Base-by-base conservation (phyloP, 176 grass and related monocot species). In the Thinopyrum elongatum region DNA sequence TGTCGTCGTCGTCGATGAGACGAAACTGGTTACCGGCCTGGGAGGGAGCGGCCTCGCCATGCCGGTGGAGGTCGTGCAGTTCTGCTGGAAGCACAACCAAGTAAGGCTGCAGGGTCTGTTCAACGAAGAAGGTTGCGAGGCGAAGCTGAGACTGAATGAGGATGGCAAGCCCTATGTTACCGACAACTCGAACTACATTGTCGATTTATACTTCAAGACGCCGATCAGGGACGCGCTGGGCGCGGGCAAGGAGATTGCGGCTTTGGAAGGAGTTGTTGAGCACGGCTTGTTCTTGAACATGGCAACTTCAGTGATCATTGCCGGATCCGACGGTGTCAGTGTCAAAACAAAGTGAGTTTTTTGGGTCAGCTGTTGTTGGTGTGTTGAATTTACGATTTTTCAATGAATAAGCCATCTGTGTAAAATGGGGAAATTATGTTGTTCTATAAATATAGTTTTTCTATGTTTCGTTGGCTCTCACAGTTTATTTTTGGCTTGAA, bases 1-100 rank as follows among this genome's bases (percentile, higher is more conserved):
- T 3, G 86, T 98, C 2, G 97, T 99, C 15, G 83, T 96, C 58
- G 90, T 85, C 2, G 97, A 99, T 13, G 97, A 99, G 31, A 99
- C 97, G 21, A 99, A 99, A 33, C 85, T 99, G 5, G 97, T 99
- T 49, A 89, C 92, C 16, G 97, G 97, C 11, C 87, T 99, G 29
- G 97, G 97, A 23, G 97, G 97, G 31, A 99, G 97, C 31, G 92
- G 94, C 10, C 85, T 99, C 25, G 97, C 97, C 68, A 99, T 99
- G 97, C 97, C 97, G 0, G 97, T 99, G 68, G 97, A 99, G 35
- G 90, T 99, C 19, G 97, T 96, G 88, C 97, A 99, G 87, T 99
- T 99, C 90, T 96, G 97, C 89, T 99, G 97, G 97, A 96, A 96
- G 65, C 90, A 94, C 80, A 99, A 93, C 47, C 92, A 88, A 77